Evolutionary conservation across 331 rosid genomes (phyloP), one percentile per base, ranked within the genome.

Genomic region (Prunus yedoensis): DNA sequence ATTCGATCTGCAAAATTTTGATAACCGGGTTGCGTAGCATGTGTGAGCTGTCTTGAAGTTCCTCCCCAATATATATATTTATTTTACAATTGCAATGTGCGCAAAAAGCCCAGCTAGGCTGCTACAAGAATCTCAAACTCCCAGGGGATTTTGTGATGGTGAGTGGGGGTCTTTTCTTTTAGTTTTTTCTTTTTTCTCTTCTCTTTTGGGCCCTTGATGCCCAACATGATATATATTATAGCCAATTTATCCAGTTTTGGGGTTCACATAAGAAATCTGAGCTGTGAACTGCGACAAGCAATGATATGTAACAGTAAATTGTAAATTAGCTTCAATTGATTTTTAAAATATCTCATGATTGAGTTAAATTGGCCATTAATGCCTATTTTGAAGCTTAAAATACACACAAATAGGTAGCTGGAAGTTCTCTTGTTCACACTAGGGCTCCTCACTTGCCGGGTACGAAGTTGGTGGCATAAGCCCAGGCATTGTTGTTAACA

Each of bases 401-500:
- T 50, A 69, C 46, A 50, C 2, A 17, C 46, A 69, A 49, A 6
- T 41, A 47, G 43, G 57, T 47, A 47, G 21, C 7, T 25, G 30
- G 32, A 21, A 67, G 16, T 27, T 7, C 21, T 35, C 7, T 9
- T 15, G 68, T 35, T 17, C 66, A 35, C 32, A 70, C 47, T 69
- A 57, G 80, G 60, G n/a, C 50, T 56, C 67, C 49, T 71, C 73
- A 74, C 83, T 80, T 85, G 52, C 81, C 88, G 59, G 80, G 80
- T 27, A 70, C 75, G 21, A 75, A 81, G 78, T 81, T 78, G 68
- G 88, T 81, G 70, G 80, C 79, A 60, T 28, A 78, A 45, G 83
- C 74, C 81, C 85, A 71, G 11, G 78, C 83, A 28, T 78, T 74
- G 78, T 81, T 77, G 77, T 28, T 71, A 58, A 81, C 86, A 53